phyloP scores from a whole-genome alignment of 805 yeast species.

The Lipomyces yamadae region DNA sequence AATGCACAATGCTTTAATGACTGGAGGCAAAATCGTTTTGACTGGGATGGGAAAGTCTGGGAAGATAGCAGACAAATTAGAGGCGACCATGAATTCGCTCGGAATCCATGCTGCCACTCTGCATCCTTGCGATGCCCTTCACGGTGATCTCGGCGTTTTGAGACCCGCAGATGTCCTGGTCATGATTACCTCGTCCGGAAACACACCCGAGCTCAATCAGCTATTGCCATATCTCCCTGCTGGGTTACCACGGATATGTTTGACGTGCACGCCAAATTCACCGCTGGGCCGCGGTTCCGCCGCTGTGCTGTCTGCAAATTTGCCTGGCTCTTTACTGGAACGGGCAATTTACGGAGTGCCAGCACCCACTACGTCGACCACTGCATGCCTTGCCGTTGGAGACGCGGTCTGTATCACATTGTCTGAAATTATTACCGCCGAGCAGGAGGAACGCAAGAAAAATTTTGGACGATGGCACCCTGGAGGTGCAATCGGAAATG shows the following conservation, averaged over 20 bases:
- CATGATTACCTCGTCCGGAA: constrained; percentile 79
- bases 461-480: constrained; percentile 79
- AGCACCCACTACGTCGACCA: constrained; percentile 87
- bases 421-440: constrained; percentile 66
- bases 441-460: constrained; percentile 56
- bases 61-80: constrained; percentile 77
- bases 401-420: constrained; percentile 80
- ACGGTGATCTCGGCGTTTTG: constrained; percentile 83
- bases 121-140: constrained; percentile 88
- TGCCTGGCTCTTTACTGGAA: constrained; percentile 65
- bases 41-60: constrained; percentile 86
- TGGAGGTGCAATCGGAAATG: constrained; percentile 85
- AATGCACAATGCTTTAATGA: constrained; percentile 49
- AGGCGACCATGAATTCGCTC: constrained; percentile 81
- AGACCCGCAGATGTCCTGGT: constrained; percentile 62
- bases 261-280: constrained; percentile 67
- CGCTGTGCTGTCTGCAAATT: constrained; percentile 64
- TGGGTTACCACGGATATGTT: constrained; percentile 59
- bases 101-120: constrained; percentile 68
- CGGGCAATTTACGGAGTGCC: constrained; percentile 72
- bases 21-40: constrained; percentile 71
- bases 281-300: constrained; percentile 57
- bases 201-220: constrained; percentile 71
- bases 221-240: constrained; percentile 63
- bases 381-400: constrained; percentile 72